phyloP scores from a whole-genome alignment of 2,329 filamentous ascomycete species.

The Lizonia empirigonia region DNA sequence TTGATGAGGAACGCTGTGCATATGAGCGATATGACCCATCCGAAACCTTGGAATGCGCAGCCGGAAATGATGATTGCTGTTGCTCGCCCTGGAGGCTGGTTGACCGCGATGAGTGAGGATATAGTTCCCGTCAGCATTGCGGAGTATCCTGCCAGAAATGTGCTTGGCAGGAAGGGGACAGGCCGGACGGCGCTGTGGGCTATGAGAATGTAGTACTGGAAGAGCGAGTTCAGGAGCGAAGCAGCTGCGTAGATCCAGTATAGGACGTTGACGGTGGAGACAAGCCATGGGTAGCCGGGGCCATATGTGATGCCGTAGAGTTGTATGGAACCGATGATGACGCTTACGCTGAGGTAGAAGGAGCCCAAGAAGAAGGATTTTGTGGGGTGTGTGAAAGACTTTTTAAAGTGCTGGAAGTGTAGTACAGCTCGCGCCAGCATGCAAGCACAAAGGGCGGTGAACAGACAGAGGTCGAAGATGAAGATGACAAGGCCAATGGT shows the following conservation, averaged over 20 bases:
- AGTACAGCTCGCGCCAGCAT: conserved; percentile 49
- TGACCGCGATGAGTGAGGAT: conserved; percentile 64
- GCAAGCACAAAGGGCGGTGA: conserved; percentile 36
- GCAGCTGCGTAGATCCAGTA: conserved; percentile 52
- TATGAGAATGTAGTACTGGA: conserved; percentile 67
- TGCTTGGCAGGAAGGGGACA: conserved; percentile 71
- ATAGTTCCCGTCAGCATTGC: conserved; percentile 73
- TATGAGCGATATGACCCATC: conserved; percentile 67
- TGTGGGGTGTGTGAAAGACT: conserved; percentile 53
- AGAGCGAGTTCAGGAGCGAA: conserved; percentile 42
- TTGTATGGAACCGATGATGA: conserved; percentile 48
- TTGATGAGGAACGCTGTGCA: conserved; percentile 73
- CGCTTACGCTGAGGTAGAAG: conserved; percentile 44
- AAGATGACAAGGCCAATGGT: conserved; percentile 58
- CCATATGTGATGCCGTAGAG: conserved; percentile 38
- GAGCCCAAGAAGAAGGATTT: conserved; percentile 57
- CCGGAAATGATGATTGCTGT: conserved; percentile 68
- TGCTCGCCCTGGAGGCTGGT: conserved; percentile 61
- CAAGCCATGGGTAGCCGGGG: conserved; percentile 45
- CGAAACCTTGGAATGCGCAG: conserved; percentile 70
- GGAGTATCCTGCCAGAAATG: conserved; percentile 72
- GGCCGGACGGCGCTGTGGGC: conserved; percentile 60
- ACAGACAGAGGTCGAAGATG: conserved; percentile 55
- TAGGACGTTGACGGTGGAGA: conserved; percentile 39
- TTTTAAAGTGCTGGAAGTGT: conserved; percentile 48